These are phyloP conservation scores for Talinum fruticosum DNA, from an alignment of 148 eudicot genomes.

Conservation along the genomic window DNA sequence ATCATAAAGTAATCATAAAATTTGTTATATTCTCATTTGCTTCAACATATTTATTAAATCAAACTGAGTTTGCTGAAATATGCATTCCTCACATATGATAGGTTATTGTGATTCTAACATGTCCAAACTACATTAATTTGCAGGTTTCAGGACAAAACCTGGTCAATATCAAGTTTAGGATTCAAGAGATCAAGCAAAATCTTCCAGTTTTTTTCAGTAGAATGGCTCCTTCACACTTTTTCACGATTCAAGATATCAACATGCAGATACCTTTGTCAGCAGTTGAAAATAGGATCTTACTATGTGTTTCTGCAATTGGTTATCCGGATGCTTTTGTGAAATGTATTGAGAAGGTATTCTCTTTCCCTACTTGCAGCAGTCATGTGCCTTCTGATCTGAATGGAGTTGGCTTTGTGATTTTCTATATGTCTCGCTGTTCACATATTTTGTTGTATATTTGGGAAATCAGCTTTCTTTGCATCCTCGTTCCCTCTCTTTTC, in stretches of 20 bases:
- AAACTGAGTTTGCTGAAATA: background rate
- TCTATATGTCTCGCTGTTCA: background rate
- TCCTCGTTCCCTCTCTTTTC: background rate
- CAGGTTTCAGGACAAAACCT: constrained; percentile 54
- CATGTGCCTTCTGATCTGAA: background rate
- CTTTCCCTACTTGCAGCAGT: constrained; percentile 1
- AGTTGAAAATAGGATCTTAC: constrained; percentile 34
- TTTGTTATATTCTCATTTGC: background rate
- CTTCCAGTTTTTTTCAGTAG: constrained; percentile 61
- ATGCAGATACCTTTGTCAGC: constrained; percentile 44
- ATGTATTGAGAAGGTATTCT: constrained; percentile 59
- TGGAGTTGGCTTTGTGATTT: background rate
- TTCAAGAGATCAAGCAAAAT: constrained; percentile 43
- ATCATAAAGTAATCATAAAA: background rate
- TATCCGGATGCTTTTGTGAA: constrained; percentile 67
- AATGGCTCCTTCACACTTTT: constrained; percentile 73
- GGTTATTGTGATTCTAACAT: too few species aligned
- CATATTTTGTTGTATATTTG: background rate
- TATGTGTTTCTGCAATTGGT: constrained; percentile 88
- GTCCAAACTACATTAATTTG: background rate
- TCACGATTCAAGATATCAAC: constrained; percentile 36
- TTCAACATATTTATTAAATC: background rate
- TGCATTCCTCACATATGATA: too few species aligned
- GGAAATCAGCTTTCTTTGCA: background rate
- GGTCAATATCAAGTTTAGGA: constrained; percentile 32